These are phyloP conservation scores for Metschnikowia peoriensis DNA, from an alignment of 805 yeast genomes.

Conservation along the genomic window DNA sequence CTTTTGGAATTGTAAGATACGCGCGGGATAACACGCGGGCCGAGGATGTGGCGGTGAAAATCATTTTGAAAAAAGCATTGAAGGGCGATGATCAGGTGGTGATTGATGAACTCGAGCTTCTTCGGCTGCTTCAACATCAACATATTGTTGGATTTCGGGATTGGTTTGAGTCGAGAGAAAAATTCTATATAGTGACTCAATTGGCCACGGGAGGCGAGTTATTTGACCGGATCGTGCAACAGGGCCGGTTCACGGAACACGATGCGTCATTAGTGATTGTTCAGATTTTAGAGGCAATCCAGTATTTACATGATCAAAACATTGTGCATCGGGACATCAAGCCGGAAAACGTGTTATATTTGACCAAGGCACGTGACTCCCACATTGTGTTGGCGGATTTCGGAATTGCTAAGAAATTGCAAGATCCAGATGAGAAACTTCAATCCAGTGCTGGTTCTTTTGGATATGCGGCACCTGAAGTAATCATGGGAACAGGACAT, in stretches of 20 bases:
- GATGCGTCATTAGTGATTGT: constrained; percentile 77
- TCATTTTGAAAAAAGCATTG: constrained; percentile 80
- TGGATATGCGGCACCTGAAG: constrained; percentile 98
- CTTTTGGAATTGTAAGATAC: constrained; percentile 87
- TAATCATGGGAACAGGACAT: constrained; percentile 76
- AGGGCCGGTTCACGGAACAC: constrained; percentile 83
- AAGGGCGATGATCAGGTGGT: constrained; percentile 76
- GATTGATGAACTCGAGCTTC: constrained; percentile 70
- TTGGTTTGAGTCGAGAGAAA: constrained; percentile 92
- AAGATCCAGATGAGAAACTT: constrained; percentile 56
- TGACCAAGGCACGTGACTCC: constrained; percentile 53
- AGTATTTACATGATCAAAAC: constrained; percentile 69
- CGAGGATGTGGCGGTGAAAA: constrained; percentile 87
- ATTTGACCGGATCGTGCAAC: constrained; percentile 77
- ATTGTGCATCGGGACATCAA: constrained; percentile 93
- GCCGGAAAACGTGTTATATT: constrained; percentile 86
- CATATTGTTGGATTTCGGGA: constrained; percentile 88
- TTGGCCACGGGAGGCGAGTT: constrained; percentile 95
- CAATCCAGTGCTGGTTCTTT: constrained; percentile 83
- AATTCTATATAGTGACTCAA: constrained; percentile 91
- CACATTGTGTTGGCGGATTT: constrained; percentile 89
- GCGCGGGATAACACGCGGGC: constrained; percentile 52
- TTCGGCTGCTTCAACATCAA: constrained; percentile 70
- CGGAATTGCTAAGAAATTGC: constrained; percentile 85
- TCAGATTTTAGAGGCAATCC: constrained; percentile 75